These are phyloP conservation scores for Cordyceps tenuipes DNA, from an alignment of 2,329 filamentous ascomycete species.

Conservation along the genomic window DNA sequence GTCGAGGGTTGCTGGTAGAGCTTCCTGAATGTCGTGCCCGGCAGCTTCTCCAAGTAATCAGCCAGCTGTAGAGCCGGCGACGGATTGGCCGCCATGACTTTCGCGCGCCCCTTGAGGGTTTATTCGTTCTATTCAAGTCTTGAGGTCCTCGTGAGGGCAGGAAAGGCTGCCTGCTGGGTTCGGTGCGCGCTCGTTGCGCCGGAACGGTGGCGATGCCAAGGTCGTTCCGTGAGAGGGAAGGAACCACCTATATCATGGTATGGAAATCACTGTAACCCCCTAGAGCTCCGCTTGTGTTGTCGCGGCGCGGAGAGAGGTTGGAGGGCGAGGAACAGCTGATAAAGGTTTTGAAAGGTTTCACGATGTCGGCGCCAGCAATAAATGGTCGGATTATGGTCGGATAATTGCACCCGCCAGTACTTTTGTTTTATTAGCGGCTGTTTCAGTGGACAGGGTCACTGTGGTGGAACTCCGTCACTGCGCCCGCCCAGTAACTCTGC, in stretches of 20 bases:
- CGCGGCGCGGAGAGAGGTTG: neutral
- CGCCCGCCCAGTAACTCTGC: neutral
- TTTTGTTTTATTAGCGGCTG: neutral
- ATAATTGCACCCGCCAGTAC: neutral
- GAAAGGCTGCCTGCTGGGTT: neutral
- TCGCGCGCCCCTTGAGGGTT: slow-evolving; percentile 11
- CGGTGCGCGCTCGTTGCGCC: neutral
- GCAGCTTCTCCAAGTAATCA: slow-evolving; percentile 88
- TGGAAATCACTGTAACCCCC: neutral
- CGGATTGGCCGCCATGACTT: slow-evolving; percentile 37
- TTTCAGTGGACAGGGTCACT: neutral
- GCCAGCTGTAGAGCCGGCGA: slow-evolving; percentile 54
- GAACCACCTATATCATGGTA: slow-evolving; percentile 14
- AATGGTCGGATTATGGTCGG: neutral
- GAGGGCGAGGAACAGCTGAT: neutral
- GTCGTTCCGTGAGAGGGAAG: neutral
- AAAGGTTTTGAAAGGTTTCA: neutral
- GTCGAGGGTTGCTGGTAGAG: slow-evolving; percentile 96
- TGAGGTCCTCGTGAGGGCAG: neutral
- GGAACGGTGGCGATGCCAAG: slow-evolving; percentile 9
- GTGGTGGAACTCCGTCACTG: neutral
- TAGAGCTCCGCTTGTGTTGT: neutral
- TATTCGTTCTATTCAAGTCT: neutral
- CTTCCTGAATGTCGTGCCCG: slow-evolving; percentile 79
- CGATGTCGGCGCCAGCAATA: neutral